Conservation (phyloP, 768 basidiomycete genomes). For the Mycena pura region DNA sequence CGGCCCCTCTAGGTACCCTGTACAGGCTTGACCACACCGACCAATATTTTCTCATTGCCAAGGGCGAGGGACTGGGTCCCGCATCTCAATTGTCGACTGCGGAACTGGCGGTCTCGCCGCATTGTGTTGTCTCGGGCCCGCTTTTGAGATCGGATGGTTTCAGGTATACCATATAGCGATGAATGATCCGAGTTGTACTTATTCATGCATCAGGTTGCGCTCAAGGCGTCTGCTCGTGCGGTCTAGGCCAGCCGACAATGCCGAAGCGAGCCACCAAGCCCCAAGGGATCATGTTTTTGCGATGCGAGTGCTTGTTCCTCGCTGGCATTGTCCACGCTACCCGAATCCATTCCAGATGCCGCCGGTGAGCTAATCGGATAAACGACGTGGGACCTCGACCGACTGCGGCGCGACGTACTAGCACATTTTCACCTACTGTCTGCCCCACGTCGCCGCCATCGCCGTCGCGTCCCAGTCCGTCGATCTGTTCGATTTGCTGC, state of each 20-base stretch:
- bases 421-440: slow-evolving; percentile 39
- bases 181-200: too few species aligned
- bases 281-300: slow-evolving; percentile 43
- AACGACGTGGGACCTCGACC: slow-evolving; percentile 35
- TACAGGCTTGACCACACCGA: too few species aligned
- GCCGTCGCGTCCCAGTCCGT: slow-evolving; percentile 38
- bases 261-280: slow-evolving; percentile 47
- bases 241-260: slow-evolving; percentile 50
- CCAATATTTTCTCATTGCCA: too few species aligned
- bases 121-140: too few species aligned
- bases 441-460: slow-evolving; percentile 16
- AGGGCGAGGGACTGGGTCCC: too few species aligned
- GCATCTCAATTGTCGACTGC: too few species aligned
- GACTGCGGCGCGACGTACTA: slow-evolving; percentile 43
- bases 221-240: slow-evolving; percentile 59
- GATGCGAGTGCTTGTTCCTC: slow-evolving; percentile 42
- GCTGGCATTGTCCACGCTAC: background rate
- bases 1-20: too few species aligned
- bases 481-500: slow-evolving; percentile 50
- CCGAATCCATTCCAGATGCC: slow-evolving; percentile 31
- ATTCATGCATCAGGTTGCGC: slow-evolving; percentile 12
- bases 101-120: too few species aligned
- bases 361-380: slow-evolving; percentile 39
- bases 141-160: too few species aligned
- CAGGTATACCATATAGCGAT: too few species aligned